Percentiles rank a stretch among this genome's conserved stretches.
Evolutionary conservation across 2,329 filamentous ascomycete species (phyloP).

Genomic region (Aureobasidium sp.): DNA sequence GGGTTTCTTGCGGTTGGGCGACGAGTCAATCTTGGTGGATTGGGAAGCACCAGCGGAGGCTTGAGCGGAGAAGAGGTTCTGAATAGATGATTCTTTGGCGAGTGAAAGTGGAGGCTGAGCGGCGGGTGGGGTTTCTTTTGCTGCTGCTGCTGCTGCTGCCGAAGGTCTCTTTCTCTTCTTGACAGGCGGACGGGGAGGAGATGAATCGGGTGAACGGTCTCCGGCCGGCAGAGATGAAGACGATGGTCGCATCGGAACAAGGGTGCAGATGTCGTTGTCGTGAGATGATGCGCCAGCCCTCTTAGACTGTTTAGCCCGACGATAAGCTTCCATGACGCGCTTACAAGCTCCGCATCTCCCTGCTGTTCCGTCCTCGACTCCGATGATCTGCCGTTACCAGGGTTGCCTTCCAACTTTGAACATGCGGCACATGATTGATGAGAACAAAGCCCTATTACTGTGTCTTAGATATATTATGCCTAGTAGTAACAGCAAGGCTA

Average conservation of each 20-base stretch:
- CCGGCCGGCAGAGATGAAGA: background rate
- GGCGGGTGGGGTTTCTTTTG: background rate
- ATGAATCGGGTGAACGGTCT: conserved; percentile 5
- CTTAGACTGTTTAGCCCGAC: conserved; percentile 3
- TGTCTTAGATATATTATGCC: background rate
- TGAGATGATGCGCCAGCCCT: background rate
- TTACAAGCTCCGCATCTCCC: background rate
- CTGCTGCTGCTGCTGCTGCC: background rate
- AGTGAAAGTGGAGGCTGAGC: background rate
- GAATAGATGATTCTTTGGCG: conserved; percentile 2
- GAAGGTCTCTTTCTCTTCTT: conserved; percentile 4
- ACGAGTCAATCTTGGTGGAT: background rate
- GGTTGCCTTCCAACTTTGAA: background rate
- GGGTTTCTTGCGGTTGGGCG: background rate
- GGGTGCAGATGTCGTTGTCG: background rate
- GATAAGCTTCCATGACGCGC: conserved; percentile 12
- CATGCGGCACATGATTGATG: background rate
- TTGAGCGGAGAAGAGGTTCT: background rate
- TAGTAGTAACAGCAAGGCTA: background rate
- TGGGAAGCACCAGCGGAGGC: background rate
- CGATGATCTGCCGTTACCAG: background rate
- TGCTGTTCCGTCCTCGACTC: background rate
- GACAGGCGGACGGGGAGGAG: background rate
- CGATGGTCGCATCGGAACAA: conserved; percentile 1
- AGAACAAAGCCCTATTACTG: background rate